Conservation (phyloP, 306 rosid species). For the Cucurbita maxima region DNA sequence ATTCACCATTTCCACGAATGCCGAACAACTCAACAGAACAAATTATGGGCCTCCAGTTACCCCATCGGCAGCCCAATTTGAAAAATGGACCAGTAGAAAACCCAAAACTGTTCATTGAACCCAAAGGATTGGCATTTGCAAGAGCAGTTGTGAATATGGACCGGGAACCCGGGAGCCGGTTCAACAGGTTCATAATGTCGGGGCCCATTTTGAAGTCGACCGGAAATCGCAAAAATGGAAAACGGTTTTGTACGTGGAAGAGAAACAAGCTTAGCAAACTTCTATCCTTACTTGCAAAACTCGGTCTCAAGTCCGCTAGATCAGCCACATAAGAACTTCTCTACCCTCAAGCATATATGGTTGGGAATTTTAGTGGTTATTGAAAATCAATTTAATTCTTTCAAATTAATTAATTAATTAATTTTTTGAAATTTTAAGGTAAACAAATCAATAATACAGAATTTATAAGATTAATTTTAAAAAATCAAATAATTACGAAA, state of each 20-base stretch:
- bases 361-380: not conserved
- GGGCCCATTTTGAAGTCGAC: slow-evolving; percentile 11
- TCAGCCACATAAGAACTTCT: not conserved
- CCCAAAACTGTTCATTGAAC: slow-evolving; percentile 18
- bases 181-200: not conserved
- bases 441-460: no score
- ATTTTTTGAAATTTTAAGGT: no score
- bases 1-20: slow-evolving; percentile 18
- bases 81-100: slow-evolving; percentile 4
- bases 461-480: no score
- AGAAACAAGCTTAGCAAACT: slow-evolving; percentile 21
- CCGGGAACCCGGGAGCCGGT: not conserved
- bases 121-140: slow-evolving; percentile 38
- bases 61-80: not conserved
- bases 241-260: slow-evolving; percentile 21
- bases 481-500: no score
- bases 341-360: not conserved
- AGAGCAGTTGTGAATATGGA: slow-evolving; percentile 24
- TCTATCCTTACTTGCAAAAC: not conserved
- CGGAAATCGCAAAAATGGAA: slow-evolving; percentile 13
- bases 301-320: not conserved
- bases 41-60: not conserved
- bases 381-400: no score
- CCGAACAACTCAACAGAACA: not conserved
- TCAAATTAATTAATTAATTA: no score